Evolutionary conservation across 257 asterid species (phyloP).

Genomic region (Solanum habrochaites): DNA sequence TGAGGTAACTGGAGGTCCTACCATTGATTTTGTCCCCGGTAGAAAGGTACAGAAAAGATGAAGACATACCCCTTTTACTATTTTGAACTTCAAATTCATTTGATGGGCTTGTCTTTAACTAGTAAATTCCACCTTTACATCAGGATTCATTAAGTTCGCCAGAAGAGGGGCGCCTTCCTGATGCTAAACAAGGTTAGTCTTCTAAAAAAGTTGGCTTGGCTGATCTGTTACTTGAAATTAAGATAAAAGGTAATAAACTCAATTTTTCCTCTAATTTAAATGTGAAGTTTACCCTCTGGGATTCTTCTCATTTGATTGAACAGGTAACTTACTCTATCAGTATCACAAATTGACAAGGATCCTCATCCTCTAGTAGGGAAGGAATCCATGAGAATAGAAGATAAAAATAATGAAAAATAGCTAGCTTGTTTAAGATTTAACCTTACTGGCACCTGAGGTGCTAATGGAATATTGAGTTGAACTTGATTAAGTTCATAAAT

Average conservation of each 20-base stretch:
- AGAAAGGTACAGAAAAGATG: conserved; percentile 40
- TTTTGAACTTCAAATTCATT: not conserved
- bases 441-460: not conserved
- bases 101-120: not conserved
- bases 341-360: not conserved
- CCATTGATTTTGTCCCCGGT: conserved; percentile 57
- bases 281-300: not conserved
- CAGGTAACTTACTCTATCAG: not conserved
- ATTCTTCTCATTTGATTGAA: not conserved
- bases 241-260: not conserved
- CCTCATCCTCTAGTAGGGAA: not conserved
- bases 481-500: not conserved
- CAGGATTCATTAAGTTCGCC: conserved; percentile 56
- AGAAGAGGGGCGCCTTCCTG: conserved; percentile 87
- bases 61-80: not conserved
- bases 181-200: conserved; percentile 58
- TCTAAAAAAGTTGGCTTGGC: not conserved
- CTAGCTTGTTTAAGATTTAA: not conserved
- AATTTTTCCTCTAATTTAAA: not conserved
- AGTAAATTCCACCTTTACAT: not conserved
- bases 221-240: not conserved
- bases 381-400: not conserved
- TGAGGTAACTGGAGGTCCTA: conserved; percentile 83
- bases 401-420: not conserved
- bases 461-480: not conserved